A percentile compares a stretch with the other conserved stretches of the same genome.
These are phyloP conservation scores for Phytophthora kernoviae DNA, from an alignment of 352 stramenopile genomes.

Conservation along the genomic window DNA sequence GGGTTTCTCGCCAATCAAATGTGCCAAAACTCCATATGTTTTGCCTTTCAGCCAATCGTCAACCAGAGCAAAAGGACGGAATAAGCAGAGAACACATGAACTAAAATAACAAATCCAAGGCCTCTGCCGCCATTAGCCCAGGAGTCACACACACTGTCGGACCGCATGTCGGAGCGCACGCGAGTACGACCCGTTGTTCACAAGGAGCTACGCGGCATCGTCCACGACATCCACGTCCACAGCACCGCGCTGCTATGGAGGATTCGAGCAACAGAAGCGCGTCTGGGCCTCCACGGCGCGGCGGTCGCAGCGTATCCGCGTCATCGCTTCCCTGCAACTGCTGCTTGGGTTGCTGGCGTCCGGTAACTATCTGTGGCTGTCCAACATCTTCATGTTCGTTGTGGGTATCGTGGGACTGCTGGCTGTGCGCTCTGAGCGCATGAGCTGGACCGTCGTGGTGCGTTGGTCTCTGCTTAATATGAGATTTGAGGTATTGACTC, in stretches of 20 bases:
- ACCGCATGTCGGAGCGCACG: slow-evolving; percentile 24
- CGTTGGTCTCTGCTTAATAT: slow-evolving; percentile 17
- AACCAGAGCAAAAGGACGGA: no score
- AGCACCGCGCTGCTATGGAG: slow-evolving; percentile 56
- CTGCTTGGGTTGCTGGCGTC: slow-evolving; percentile 58
- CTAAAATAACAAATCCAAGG: no score
- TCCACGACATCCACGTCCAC: slow-evolving; percentile 43
- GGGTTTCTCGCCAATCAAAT: no score
- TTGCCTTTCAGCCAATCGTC: no score
- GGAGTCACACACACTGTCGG: not conserved
- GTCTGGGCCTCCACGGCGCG: slow-evolving; percentile 65
- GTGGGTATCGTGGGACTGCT: slow-evolving; percentile 69
- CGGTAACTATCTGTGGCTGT: slow-evolving; percentile 78
- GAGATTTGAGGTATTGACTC: slow-evolving; percentile 4
- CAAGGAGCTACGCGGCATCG: slow-evolving; percentile 36
- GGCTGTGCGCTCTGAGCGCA: slow-evolving; percentile 75
- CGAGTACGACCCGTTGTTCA: slow-evolving; percentile 46
- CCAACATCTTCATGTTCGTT: slow-evolving; percentile 76
- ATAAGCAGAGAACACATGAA: no score
- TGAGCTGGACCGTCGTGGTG: slow-evolving; percentile 82
- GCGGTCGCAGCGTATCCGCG: slow-evolving; percentile 68
- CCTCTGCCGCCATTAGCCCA: not conserved
- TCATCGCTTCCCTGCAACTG: slow-evolving; percentile 66
- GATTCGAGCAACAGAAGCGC: slow-evolving; percentile 83
- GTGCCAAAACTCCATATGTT: no score